Percentiles rank a stretch among this genome's conserved stretches.
Conservation (phyloP, 2,329 filamentous ascomycete genomes). For the Fusarium penzigii region DNA sequence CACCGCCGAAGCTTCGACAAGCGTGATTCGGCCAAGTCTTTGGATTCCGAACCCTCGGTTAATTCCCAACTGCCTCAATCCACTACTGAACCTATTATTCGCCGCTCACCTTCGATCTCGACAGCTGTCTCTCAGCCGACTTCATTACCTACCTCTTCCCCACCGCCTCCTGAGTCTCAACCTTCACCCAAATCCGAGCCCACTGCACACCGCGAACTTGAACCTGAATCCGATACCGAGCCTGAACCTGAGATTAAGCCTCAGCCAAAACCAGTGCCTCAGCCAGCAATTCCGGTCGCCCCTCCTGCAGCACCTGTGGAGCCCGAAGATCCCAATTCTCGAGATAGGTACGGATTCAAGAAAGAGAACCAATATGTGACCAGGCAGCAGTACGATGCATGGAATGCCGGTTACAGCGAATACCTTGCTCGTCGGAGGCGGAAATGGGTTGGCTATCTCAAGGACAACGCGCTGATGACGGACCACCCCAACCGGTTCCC, state of each 20-base stretch:
- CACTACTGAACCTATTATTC: constrained; percentile 5
- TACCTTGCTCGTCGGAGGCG: constrained; percentile 73
- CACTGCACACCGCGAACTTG: background rate
- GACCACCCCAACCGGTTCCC: constrained; percentile 77
- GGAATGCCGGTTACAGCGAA: constrained; percentile 73
- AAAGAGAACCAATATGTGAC: constrained; percentile 82
- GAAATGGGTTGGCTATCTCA: constrained; percentile 82
- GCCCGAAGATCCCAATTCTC: constrained; percentile 50
- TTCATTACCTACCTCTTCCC: constrained; percentile 7
- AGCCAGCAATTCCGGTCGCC: constrained; percentile 26
- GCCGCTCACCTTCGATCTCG: constrained; percentile 9
- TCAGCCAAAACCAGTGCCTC: constrained; percentile 11
- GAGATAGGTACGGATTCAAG: constrained; percentile 90
- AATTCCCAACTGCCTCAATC: constrained; percentile 25
- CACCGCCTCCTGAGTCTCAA: constrained; percentile 10
- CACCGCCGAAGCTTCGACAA: constrained; percentile 37
- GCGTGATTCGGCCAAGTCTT: constrained; percentile 54
- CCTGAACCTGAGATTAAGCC: constrained; percentile 1
- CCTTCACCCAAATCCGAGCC: background rate
- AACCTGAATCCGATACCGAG: constrained; percentile 9
- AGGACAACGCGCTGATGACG: constrained; percentile 72
- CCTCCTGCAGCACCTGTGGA: constrained; percentile 33
- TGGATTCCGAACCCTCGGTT: constrained; percentile 39
- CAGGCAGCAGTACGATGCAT: constrained; percentile 75
- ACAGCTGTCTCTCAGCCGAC: constrained; percentile 21